Percentiles rank a stretch among this genome's conserved stretches.
Conservation (phyloP, 148 eudicot species). For the Cornus controversa region DNA sequence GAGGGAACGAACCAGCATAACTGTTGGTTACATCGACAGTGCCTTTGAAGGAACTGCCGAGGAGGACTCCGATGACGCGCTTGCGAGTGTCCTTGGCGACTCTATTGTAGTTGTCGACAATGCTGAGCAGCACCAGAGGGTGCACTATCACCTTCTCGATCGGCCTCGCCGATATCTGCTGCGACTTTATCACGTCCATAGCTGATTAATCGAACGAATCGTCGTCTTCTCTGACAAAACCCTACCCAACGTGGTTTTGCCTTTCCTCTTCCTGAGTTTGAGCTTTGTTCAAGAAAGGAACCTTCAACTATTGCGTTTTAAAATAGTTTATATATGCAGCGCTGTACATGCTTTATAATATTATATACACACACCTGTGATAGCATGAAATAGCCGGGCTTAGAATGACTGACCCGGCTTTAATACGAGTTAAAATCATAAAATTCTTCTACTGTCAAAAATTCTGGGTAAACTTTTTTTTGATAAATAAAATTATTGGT, state of each 20-base stretch:
- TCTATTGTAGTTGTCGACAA: slow-evolving; percentile 96
- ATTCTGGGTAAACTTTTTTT: no score
- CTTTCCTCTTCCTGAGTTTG: neutral
- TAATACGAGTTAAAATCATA: no score
- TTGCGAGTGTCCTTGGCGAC: slow-evolving; percentile 93
- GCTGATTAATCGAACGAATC: neutral
- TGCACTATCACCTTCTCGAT: slow-evolving; percentile 93
- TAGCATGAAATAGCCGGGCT: no score
- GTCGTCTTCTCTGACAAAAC: neutral
- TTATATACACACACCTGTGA: no score
- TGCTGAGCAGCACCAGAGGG: slow-evolving; percentile 85
- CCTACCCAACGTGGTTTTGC: neutral
- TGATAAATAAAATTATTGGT: no score
- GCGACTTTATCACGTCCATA: slow-evolving; percentile 97
- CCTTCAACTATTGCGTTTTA: neutral
- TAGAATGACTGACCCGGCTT: no score
- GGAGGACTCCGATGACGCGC: slow-evolving; percentile 89
- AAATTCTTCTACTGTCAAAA: no score
- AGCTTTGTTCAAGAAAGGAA: slow-evolving; percentile 11
- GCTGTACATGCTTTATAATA: no score
- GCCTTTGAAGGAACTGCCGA: slow-evolving; percentile 76
- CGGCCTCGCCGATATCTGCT: slow-evolving; percentile 70
- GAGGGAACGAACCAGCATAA: slow-evolving; percentile 63
- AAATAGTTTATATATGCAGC: no score
- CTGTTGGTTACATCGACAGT: slow-evolving; percentile 86